A percentile compares a stretch with the other conserved stretches of the same genome.
Conservation (phyloP, 169 alveolate species). For the Eimeria sp. region DNA sequence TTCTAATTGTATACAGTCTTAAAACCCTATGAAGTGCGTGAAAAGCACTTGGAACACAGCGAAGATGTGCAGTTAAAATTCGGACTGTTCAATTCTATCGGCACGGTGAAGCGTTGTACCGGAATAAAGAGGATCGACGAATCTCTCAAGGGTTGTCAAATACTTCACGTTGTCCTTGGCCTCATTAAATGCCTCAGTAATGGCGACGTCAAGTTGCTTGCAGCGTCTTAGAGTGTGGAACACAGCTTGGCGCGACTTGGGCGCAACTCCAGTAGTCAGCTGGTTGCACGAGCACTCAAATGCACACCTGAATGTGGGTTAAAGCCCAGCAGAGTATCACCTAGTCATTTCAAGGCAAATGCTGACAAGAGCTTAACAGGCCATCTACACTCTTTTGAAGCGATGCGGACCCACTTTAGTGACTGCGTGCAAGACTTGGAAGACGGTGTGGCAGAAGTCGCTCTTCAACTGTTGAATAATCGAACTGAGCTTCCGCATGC, state of each 20-base stretch:
- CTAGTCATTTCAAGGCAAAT: background rate
- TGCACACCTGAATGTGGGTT: background rate
- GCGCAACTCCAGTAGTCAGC: slow-evolving; percentile 41
- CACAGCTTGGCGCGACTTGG: slow-evolving; percentile 80
- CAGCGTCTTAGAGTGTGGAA: slow-evolving; percentile 88
- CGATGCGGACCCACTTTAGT: slow-evolving; percentile 30
- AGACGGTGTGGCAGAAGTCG: slow-evolving; percentile 92
- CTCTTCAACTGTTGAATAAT: slow-evolving; percentile 94
- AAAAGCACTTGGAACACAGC: background rate
- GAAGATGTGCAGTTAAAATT: background rate
- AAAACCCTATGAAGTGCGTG: background rate
- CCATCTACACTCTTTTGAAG: background rate
- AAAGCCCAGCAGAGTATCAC: background rate
- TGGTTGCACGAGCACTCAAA: background rate
- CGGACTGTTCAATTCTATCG: background rate
- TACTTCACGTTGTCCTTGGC: slow-evolving; percentile 98
- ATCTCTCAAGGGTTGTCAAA: slow-evolving; percentile 96
- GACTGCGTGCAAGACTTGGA: slow-evolving; percentile 87
- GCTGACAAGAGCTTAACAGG: background rate
- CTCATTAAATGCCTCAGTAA: slow-evolving; percentile 97
- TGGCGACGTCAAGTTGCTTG: slow-evolving; percentile 95
- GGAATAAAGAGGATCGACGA: slow-evolving; percentile 97
- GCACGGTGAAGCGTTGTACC: slow-evolving; percentile 84
- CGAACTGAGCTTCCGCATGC: slow-evolving; percentile 94
- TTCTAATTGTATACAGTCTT: background rate